Conservation (phyloP, 768 basidiomycete genomes). For the Lyophyllum shimeji region DNA sequence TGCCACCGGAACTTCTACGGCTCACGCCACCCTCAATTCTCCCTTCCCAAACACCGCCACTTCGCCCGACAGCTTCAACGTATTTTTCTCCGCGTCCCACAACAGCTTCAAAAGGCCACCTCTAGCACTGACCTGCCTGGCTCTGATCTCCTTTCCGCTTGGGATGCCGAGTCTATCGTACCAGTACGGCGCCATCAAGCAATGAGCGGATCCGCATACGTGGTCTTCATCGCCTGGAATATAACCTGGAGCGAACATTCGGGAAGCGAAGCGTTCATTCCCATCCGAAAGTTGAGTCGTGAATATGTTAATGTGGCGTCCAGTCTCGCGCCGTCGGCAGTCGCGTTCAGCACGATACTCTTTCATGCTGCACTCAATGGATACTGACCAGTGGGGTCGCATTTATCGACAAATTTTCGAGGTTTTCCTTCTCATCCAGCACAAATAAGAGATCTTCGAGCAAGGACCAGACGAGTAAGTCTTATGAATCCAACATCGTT, state of each 20-base stretch:
- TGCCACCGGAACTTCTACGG: too few relatives aligned
- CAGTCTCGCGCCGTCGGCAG: slow-evolving; percentile 28
- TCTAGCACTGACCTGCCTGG: slow-evolving; percentile 51
- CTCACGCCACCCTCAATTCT: slow-evolving; percentile 18
- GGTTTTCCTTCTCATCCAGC: slow-evolving; percentile 32
- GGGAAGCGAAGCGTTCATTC: slow-evolving; percentile 42
- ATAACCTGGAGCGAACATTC: slow-evolving; percentile 45
- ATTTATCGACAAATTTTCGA: slow-evolving; percentile 10
- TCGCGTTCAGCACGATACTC: slow-evolving; percentile 17
- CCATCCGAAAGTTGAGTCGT: slow-evolving; percentile 33
- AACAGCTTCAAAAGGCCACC: slow-evolving; percentile 44
- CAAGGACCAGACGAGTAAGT: too few relatives aligned
- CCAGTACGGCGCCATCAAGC: slow-evolving; percentile 51
- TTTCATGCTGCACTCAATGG: slow-evolving; percentile 37
- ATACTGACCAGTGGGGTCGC: slow-evolving; percentile 20
- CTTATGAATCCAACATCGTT: too few relatives aligned
- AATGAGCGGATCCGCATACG: slow-evolving; percentile 58
- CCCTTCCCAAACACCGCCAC: slow-evolving; percentile 33
- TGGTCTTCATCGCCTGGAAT: slow-evolving; percentile 42
- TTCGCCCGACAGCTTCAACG: slow-evolving; percentile 36
- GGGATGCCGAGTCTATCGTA: slow-evolving; percentile 31
- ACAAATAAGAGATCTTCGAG: slow-evolving; percentile 37
- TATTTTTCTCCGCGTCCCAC: slow-evolving; percentile 32
- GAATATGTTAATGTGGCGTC: slow-evolving; percentile 35
- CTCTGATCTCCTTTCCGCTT: slow-evolving; percentile 33